Evolutionary conservation across 2,329 filamentous ascomycete species (phyloP).

Genomic region (Pestalotiopsis sp.): DNA sequence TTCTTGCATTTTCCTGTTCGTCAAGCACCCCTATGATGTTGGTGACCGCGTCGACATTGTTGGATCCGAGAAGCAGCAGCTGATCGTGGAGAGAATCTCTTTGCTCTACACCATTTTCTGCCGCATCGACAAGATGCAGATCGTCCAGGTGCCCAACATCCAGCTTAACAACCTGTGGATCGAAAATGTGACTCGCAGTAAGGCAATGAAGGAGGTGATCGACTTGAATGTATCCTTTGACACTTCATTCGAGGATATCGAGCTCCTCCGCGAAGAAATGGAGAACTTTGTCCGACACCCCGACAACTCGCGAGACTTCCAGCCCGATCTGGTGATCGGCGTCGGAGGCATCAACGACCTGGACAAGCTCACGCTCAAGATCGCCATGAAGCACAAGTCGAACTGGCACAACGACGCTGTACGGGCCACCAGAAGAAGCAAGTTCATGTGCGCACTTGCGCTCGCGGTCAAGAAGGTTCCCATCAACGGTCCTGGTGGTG

Average conservation of each 20-base stretch:
- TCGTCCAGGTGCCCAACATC: conserved; percentile 85
- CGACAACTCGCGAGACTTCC: conserved; percentile 90
- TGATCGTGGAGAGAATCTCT: conserved; percentile 91
- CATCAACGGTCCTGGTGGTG: conserved; percentile 79
- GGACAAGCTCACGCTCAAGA: conserved; percentile 81
- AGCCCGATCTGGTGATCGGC: conserved; percentile 77
- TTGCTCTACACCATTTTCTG: conserved; percentile 91
- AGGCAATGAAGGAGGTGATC: conserved; percentile 86
- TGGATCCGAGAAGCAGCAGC: conserved; percentile 55
- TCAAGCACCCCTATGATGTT: conserved; percentile 97
- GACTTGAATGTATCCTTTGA: conserved; percentile 81
- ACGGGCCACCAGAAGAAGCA: conserved; percentile 78
- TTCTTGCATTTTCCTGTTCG: conserved; percentile 97
- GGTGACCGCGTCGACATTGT: conserved; percentile 88
- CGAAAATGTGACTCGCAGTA: conserved; percentile 88
- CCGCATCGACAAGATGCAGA: conserved; percentile 77
- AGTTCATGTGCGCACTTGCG: conserved; percentile 94
- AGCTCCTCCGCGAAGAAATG: conserved; percentile 82
- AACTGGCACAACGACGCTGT: conserved; percentile 89
- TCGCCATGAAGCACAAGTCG: conserved; percentile 89
- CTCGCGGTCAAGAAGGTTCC: conserved; percentile 83
- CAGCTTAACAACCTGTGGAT: conserved; percentile 91
- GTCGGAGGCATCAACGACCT: conserved; percentile 79
- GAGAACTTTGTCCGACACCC: conserved; percentile 78
- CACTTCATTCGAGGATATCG: conserved; percentile 86